Base-by-base conservation (phyloP, 176 grass and related monocot species). In the Alopecurus myosuroides region DNA sequence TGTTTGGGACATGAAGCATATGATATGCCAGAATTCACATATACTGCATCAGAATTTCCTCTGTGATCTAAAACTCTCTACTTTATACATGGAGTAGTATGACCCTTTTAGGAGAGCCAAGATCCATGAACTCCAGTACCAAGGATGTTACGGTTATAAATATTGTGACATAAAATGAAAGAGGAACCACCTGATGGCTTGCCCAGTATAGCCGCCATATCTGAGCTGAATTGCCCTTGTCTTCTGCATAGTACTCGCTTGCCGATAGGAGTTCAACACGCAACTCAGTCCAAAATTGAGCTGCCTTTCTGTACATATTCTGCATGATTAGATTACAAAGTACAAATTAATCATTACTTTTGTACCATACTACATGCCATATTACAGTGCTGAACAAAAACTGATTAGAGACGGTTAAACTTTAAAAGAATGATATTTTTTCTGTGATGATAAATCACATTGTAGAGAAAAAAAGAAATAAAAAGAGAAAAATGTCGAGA, bases 131-230 rank as follows among this genome's bases (percentile, higher is more conserved):
- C 26, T 56, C 33, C 19, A 34, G 46, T 53, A 63, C 9, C 11
- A 5, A 88, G 74, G 23, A 31, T 14, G 29, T 78, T 60, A 85
- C 25, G 7, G 28, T 20, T 62, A 81, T 57, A 64, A 65, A 68
- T 5, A 49, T 86, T 44, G 36, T 30, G 57, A 72, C 49, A 22
- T 30, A 81, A 80, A 75, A 84, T 37, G 48, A 85, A 81, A 81
- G 26, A 80, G 66, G 67, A 80, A 81, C 34, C 70, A 97, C 95
- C 92, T 98, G 96, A 88, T 98, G 96, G 70, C 96, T 95, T 17
- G 96, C 93, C 96, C 96, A 98, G 73, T 98, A 98, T 30, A 95
- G 20, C 39, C 96, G 89, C 96, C 96, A 98, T 48, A 95, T 68
- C 75, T 94, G 93, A 89, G 89, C 86, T 58, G 75, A 88, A 77